Evolutionary conservation across 768 basidiomycete species (phyloP).

Genomic region (Agaricus sinodeliciosus): DNA sequence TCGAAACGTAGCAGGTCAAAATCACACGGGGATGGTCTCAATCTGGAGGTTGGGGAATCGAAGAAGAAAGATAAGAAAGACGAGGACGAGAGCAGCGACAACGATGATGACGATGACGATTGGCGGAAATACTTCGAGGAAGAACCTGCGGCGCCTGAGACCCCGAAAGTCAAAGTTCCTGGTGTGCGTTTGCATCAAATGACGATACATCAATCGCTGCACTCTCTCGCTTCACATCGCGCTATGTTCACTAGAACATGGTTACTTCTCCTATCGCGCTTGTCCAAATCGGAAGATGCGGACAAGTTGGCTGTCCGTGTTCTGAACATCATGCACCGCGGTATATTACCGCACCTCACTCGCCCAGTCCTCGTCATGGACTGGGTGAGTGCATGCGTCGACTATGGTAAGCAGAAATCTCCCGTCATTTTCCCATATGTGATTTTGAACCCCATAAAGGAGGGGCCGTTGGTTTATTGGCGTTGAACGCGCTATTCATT

Average conservation of each 20-base stretch:
- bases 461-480: conserved; percentile 79
- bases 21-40: conserved; percentile 24
- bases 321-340: conserved; percentile 75
- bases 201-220: conserved; percentile 71
- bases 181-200: conserved; percentile 52
- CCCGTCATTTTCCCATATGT: not conserved
- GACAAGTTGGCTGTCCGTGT: conserved; percentile 45
- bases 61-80: conserved; percentile 26
- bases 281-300: conserved; percentile 33
- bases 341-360: conserved; percentile 79
- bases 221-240: conserved; percentile 69
- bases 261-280: conserved; percentile 60
- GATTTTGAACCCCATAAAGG: conserved; percentile 34
- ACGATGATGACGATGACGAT: conserved; percentile 41
- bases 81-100: conserved; percentile 54
- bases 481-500: conserved; percentile 85
- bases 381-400: conserved; percentile 82
- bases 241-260: conserved; percentile 80
- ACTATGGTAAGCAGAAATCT: conserved; percentile 49
- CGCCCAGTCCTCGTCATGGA: conserved; percentile 81
- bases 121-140: conserved; percentile 87
- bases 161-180: conserved; percentile 27
- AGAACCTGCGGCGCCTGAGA: conserved; percentile 28
- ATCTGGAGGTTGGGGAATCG: conserved; percentile 29
- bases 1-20: conserved; percentile 39